These are phyloP conservation scores for Suhomyces sp. DNA, from an alignment of 805 yeast genomes.

Conservation along the genomic window DNA sequence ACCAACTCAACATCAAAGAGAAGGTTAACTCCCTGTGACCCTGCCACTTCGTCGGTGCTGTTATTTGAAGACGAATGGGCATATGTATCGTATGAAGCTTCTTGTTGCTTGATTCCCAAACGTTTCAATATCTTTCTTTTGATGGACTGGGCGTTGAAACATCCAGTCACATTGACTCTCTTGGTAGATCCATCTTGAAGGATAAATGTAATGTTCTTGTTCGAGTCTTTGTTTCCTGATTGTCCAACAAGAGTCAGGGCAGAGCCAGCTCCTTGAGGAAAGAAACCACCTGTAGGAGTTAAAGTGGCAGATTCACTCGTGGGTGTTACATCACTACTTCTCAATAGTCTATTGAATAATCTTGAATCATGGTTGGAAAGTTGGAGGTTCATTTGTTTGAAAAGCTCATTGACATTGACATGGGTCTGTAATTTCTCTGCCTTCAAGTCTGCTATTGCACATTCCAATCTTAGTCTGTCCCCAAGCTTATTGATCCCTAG, in stretches of 20 bases:
- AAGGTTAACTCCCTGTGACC: conserved; percentile 30
- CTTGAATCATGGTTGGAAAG: conserved; percentile 8
- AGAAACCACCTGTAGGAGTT: conserved; percentile 6
- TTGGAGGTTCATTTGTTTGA: conserved; percentile 17
- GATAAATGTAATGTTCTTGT: conserved; percentile 59
- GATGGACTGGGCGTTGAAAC: conserved; percentile 77
- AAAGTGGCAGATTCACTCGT: conserved; percentile 7
- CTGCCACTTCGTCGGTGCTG: conserved; percentile 1
- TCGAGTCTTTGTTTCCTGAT: conserved; percentile 19
- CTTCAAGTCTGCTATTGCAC: conserved; percentile 52
- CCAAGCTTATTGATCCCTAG: conserved; percentile 79
- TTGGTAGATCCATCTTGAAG: conserved; percentile 71
- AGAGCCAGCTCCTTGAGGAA: neutral
- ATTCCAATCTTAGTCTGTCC: conserved; percentile 70
- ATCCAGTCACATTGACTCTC: conserved; percentile 69
- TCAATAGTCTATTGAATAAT: neutral
- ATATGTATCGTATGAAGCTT: conserved; percentile 60
- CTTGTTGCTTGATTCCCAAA: conserved; percentile 46
- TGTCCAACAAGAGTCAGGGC: neutral
- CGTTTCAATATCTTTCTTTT: conserved; percentile 66
- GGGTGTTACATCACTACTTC: conserved; percentile 3
- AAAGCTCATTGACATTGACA: conserved; percentile 28
- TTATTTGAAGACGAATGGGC: conserved; percentile 38
- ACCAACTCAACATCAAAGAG: conserved; percentile 79
- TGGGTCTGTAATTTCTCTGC: conserved; percentile 25